A percentile compares a stretch with the other conserved stretches of the same genome.
phyloP scores from a whole-genome alignment of 352 stramenopile genomes.

The Pythium monospermum region DNA sequence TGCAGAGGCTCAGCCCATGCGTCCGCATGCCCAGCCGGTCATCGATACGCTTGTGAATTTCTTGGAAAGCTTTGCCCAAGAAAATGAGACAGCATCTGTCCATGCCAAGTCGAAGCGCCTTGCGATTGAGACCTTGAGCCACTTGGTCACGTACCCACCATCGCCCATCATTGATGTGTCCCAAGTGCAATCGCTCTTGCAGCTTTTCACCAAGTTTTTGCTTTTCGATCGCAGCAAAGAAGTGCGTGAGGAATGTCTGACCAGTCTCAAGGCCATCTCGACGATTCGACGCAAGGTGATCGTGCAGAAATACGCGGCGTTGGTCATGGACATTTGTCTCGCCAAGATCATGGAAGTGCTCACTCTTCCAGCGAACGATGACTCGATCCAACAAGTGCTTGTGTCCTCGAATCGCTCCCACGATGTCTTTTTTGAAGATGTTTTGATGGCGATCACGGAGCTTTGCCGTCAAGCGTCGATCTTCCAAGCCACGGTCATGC shows the following conservation, averaged over 20 bases:
- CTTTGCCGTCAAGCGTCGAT: conserved; percentile 70
- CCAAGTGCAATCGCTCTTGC: conserved; percentile 65
- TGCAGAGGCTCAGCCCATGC: conserved; percentile 62
- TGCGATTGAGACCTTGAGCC: conserved; percentile 59
- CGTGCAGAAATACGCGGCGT: conserved; percentile 52
- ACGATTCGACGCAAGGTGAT: conserved; percentile 50
- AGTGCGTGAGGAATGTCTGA: conserved; percentile 60
- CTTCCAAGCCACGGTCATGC: conserved; percentile 74
- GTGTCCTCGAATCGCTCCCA: conserved; percentile 46
- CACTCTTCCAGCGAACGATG: conserved; percentile 23
- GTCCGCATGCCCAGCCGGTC: conserved; percentile 47
- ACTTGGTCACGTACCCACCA: conserved; percentile 74
- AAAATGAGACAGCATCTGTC: conserved; percentile 19
- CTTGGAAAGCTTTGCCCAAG: conserved; percentile 24
- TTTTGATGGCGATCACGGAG: conserved; percentile 64
- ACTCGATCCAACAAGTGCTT: conserved; percentile 33
- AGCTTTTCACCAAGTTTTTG: conserved; percentile 69
- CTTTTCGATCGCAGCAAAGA: conserved; percentile 56
- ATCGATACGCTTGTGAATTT: conserved; percentile 60
- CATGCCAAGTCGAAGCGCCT: conserved; percentile 54
- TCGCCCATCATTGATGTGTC: conserved; percentile 62
- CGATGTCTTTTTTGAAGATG: conserved; percentile 64
- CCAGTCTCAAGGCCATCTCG: conserved; percentile 69
- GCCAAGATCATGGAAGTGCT: conserved; percentile 66
- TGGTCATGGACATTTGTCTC: conserved; percentile 74